A percentile compares a stretch with the other conserved stretches of the same genome.
phyloP scores from a whole-genome alignment of 2,329 filamentous ascomycete species.

The Trichoderma sp. region DNA sequence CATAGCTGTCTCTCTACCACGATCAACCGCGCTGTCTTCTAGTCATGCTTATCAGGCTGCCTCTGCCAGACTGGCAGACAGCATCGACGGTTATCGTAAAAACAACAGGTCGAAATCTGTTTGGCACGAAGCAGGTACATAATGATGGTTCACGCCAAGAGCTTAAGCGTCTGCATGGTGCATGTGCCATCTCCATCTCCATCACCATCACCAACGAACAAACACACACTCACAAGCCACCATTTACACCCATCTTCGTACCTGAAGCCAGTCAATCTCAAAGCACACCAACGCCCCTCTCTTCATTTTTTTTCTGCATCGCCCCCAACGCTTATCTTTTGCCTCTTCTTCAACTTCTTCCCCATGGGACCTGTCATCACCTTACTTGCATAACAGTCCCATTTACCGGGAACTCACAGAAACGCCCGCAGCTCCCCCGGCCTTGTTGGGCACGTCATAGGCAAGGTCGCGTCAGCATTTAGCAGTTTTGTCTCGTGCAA shows the following conservation, averaged over 20 bases:
- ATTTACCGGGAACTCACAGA: slow-evolving; percentile 3
- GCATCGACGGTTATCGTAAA: too few relatives aligned
- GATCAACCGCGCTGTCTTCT: too few relatives aligned
- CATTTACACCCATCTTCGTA: too few relatives aligned
- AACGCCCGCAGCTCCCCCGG: not conserved
- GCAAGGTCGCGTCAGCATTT: slow-evolving; percentile 9
- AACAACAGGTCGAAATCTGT: too few relatives aligned
- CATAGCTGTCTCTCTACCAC: too few relatives aligned
- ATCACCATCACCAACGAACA: not conserved
- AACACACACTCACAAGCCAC: too few relatives aligned
- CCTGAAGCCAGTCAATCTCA: not conserved
- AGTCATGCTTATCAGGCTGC: too few relatives aligned
- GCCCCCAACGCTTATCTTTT: not conserved
- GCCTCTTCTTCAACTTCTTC: not conserved
- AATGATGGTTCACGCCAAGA: not conserved
- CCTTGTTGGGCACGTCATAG: slow-evolving; percentile 1
- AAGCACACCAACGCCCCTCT: not conserved
- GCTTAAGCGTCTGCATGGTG: slow-evolving; percentile 7
- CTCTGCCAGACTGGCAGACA: too few relatives aligned
- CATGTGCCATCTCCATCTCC: not conserved
- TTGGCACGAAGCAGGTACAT: not conserved
- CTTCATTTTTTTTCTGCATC: not conserved
- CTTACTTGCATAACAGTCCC: slow-evolving; percentile 6
- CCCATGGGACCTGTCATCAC: slow-evolving; percentile 3
- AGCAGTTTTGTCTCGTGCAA: not conserved